These are phyloP conservation scores for Lactarius hatsudake DNA, from an alignment of 768 basidiomycete genomes.

Conservation along the genomic window DNA sequence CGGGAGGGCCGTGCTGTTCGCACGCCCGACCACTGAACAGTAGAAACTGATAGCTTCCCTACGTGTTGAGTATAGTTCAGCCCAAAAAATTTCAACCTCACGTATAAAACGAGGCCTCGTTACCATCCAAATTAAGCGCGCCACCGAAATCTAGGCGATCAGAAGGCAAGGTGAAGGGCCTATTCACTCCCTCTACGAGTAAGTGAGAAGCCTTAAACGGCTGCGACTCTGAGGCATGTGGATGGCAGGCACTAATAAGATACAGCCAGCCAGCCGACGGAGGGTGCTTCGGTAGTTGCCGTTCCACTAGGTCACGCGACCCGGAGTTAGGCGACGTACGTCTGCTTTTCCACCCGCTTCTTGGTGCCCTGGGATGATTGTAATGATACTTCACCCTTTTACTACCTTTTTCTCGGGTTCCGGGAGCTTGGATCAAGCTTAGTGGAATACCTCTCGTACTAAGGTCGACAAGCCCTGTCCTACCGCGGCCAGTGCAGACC, in stretches of 20 bases:
- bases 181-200: conserved; percentile 1
- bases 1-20: neutral
- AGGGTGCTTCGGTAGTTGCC: conserved; percentile 13
- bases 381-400: neutral
- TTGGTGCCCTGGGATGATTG: neutral
- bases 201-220: conserved; percentile 3
- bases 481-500: neutral
- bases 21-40: neutral
- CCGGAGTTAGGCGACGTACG: neutral
- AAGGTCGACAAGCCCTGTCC: neutral
- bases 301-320: neutral
- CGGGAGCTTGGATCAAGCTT: neutral
- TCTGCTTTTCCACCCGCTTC: neutral
- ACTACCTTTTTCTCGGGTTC: neutral
- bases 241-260: neutral
- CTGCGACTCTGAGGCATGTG: neutral
- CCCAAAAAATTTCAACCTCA: neutral
- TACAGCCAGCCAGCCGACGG: neutral
- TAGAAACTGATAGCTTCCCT: neutral
- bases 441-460: neutral
- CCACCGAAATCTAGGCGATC: conserved; percentile 1
- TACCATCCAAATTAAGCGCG: neutral
- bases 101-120: conserved; percentile 1
- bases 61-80: conserved; percentile 1
- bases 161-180: conserved; percentile 1